A percentile compares a stretch with the other conserved stretches of the same genome.
phyloP scores from a whole-genome alignment of 2,329 filamentous ascomycete species.

The Nigrospora osmanthi region DNA sequence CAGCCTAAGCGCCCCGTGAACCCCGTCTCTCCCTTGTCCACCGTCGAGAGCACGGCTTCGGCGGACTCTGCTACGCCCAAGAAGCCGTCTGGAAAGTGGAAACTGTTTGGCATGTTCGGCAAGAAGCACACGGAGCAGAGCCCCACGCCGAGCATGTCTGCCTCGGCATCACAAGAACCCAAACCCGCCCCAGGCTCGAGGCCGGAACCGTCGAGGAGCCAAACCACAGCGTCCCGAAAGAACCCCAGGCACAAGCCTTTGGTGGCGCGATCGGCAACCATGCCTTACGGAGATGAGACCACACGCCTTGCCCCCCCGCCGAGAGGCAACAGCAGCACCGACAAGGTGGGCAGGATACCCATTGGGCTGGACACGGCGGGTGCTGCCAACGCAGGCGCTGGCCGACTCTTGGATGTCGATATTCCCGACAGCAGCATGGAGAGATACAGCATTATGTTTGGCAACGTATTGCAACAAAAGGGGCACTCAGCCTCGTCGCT shows the following conservation, averaged over 20 bases:
- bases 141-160: neutral
- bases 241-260: conserved; percentile 26
- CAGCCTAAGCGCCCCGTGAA: conserved; percentile 6
- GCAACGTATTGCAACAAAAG: conserved; percentile 52
- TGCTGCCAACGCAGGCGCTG: neutral
- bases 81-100: conserved; percentile 49
- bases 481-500: conserved; percentile 30
- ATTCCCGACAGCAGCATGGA: conserved; percentile 79
- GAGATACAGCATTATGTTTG: conserved; percentile 92
- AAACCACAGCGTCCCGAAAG: conserved; percentile 23
- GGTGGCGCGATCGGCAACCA: conserved; percentile 28
- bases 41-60: conserved; percentile 10
- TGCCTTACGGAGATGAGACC: conserved; percentile 19
- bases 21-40: conserved; percentile 12
- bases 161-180: conserved; percentile 3
- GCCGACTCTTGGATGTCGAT: conserved; percentile 58
- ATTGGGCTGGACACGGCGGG: conserved; percentile 9
- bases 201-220: conserved; percentile 23
- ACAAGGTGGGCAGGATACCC: conserved; percentile 7
- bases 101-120: conserved; percentile 48
- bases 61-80: conserved; percentile 22
- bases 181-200: conserved; percentile 5
- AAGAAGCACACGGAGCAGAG: conserved; percentile 27
- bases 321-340: conserved; percentile 5
- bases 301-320: neutral